Conservation (phyloP, 2,329 filamentous ascomycete genomes). For the Cryphonectria parasitica region DNA sequence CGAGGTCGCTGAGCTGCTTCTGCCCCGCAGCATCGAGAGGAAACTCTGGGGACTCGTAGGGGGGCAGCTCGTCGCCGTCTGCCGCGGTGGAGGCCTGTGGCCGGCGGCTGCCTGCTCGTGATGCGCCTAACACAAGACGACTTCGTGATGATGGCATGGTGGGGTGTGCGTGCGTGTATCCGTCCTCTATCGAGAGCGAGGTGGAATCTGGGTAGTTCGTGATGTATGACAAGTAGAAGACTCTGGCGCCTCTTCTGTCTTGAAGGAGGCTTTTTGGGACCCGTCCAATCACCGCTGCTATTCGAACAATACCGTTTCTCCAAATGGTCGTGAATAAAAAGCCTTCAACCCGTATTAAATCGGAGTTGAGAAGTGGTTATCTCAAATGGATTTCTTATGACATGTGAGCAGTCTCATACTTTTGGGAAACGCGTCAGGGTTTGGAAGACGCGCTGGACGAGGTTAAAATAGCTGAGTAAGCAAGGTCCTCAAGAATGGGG, state of each 20-base stretch:
- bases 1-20: slow-evolving; percentile 48
- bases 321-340: neutral
- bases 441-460: neutral
- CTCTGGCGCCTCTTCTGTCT: neutral
- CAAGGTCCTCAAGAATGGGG: neutral
- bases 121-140: neutral
- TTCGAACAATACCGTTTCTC: neutral
- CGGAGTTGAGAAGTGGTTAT: neutral
- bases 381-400: neutral
- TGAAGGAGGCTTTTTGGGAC: neutral
- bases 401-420: neutral
- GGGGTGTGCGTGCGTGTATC: neutral
- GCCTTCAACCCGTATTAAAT: neutral
- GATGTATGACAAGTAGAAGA: neutral
- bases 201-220: neutral
- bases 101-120: slow-evolving; percentile 33
- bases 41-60: slow-evolving; percentile 53
- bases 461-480: neutral
- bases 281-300: neutral
- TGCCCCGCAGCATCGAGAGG: slow-evolving; percentile 47
- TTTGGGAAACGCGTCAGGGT: slow-evolving; percentile 1
- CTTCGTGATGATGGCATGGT: slow-evolving; percentile 13
- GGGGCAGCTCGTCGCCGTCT: slow-evolving; percentile 44
- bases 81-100: slow-evolving; percentile 2
- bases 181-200: neutral